Evolutionary conservation across 129 eudicot genomes (phyloP), one percentile per base, ranked within the genome.

Genomic region (Lactuca saligna): DNA sequence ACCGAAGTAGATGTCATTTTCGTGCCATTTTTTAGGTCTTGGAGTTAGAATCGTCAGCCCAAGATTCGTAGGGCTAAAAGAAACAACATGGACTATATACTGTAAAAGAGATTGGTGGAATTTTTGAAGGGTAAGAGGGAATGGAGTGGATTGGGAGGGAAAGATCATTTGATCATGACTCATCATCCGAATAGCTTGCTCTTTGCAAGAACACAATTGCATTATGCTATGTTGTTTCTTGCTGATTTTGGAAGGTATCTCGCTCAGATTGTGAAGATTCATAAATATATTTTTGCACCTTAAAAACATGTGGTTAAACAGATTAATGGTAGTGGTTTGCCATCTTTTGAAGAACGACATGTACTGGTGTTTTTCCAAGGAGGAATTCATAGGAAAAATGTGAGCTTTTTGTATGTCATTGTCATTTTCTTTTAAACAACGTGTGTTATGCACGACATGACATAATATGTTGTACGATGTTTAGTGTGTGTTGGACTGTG

Each of bases 111-210:
- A 75, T 69, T 93, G 81, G 97, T 93, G 69, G 59, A 75, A 16
- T 84, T 80, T 79, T 72, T 92, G 74, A 75, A 74, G 49, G 71
- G 83, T 61, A 73, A 75, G 61, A 68, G 78, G 53, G 98, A 88
- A 62, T 92, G 95, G 96, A 76, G 65, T 25, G 79, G 77, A 53
- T 76, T 32, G 2, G 77, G 75, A 9, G 98, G 96, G 49, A 86
- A 80, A 64, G 82, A 92, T 79, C 98, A 92, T 79, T 33, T 92
- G 48, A 82, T 92, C 17, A 73, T 82, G 25, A 91, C 96, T 20
- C 98, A 88, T 50, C 98, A 92, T 78, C 98, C 96, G 0, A 92
- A 92, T 75, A 92, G 96, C 75, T 73, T 89, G 95, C 78, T 87
- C 75, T 72, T 64, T 13, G 90, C 85, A 12, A 75, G 98, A 70